Evolutionary conservation across 75 land plant genomes (phyloP).

Genomic region (Isoetes taiwanensis): DNA sequence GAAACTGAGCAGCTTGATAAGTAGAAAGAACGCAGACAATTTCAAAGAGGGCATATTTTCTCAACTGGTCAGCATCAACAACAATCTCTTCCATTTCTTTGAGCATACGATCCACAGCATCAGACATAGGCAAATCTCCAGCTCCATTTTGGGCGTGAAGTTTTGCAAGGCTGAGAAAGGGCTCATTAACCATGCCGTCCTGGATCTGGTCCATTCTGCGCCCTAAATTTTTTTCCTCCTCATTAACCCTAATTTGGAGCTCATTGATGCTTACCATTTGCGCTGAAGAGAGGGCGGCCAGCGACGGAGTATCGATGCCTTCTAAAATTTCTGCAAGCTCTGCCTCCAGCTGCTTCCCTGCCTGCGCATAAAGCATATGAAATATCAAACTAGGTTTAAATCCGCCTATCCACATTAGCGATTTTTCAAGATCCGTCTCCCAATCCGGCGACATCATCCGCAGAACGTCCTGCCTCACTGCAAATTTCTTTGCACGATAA

Average conservation of each 20-base stretch:
- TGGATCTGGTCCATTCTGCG: slow-evolving; percentile 39
- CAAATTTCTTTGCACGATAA: slow-evolving; percentile 11
- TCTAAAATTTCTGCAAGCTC: slow-evolving; percentile 24
- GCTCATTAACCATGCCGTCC: slow-evolving; percentile 33
- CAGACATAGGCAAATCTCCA: slow-evolving; percentile 10
- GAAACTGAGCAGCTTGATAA: slow-evolving; percentile 37
- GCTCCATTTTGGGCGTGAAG: neutral
- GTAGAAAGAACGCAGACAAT: slow-evolving; percentile 29
- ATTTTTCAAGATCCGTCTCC: slow-evolving; percentile 36
- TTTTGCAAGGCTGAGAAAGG: slow-evolving; percentile 34
- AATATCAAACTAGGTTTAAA: slow-evolving; percentile 57
- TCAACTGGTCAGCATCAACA: slow-evolving; percentile 31
- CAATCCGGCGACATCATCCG: slow-evolving; percentile 27
- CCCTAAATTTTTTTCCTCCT: slow-evolving; percentile 32
- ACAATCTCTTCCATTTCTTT: slow-evolving; percentile 21
- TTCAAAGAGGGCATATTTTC: slow-evolving; percentile 33
- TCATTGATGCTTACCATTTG: slow-evolving; percentile 34
- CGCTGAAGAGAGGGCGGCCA: slow-evolving; percentile 27
- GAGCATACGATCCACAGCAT: slow-evolving; percentile 23
- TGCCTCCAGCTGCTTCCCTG: slow-evolving; percentile 40
- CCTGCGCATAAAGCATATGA: slow-evolving; percentile 47
- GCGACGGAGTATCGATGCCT: slow-evolving; percentile 27
- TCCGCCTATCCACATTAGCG: slow-evolving; percentile 58
- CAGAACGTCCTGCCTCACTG: slow-evolving; percentile 6
- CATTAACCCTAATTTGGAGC: slow-evolving; percentile 27